These are phyloP conservation scores for Pisolithus sp. DNA, from an alignment of 768 basidiomycete genomes.

Conservation along the genomic window DNA sequence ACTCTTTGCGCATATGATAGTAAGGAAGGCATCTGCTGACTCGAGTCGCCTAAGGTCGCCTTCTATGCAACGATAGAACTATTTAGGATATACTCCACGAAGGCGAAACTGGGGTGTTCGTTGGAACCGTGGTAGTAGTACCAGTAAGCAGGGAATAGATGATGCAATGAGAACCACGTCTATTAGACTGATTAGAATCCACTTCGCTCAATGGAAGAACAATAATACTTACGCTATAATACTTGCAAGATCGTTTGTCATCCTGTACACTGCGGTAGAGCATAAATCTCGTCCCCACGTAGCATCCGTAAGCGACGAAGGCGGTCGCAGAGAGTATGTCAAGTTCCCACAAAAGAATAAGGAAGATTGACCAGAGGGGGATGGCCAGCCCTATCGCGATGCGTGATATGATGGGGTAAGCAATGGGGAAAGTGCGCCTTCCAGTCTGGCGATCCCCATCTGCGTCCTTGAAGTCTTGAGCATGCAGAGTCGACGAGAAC, in stretches of 20 bases:
- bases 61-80: neutral
- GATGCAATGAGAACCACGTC: conserved; percentile 32
- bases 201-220: neutral
- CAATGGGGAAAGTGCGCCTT: conserved; percentile 39
- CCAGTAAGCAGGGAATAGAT: conserved; percentile 32
- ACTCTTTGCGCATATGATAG: neutral
- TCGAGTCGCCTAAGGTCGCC: too few species aligned
- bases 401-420: conserved; percentile 33
- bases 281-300: conserved; percentile 31
- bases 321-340: conserved; percentile 17
- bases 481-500: conserved; percentile 41
- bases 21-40: neutral
- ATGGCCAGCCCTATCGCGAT: conserved; percentile 29
- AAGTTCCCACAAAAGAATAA: conserved; percentile 32
- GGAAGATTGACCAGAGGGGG: conserved; percentile 31
- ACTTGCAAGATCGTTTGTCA: conserved; percentile 32
- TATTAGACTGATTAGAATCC: neutral
- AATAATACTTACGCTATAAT: conserved; percentile 29
- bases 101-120: conserved; percentile 9
- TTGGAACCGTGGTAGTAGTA: conserved; percentile 23
- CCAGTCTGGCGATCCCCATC: conserved; percentile 37
- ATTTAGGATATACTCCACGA: conserved; percentile 8
- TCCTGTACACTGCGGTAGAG: conserved; percentile 19
- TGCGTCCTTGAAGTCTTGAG: conserved; percentile 43
- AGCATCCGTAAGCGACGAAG: conserved; percentile 27